Conservation (phyloP, 305 asterid species). For the Fraxinus nigra region DNA sequence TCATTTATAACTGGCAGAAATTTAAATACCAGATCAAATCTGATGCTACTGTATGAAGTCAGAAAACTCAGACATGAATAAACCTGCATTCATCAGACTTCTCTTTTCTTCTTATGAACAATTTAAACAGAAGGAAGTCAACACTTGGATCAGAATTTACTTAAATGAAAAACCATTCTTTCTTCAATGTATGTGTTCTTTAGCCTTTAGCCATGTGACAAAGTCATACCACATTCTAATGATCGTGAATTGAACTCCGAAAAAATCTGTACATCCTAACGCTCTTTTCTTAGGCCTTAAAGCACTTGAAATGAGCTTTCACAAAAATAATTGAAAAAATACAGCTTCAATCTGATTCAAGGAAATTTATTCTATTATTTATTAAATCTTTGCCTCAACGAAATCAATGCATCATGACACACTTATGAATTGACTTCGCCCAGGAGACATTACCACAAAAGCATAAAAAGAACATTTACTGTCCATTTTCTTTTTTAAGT, state of each 20-base stretch:
- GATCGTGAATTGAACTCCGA: neutral
- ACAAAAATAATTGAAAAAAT: neutral
- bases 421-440: neutral
- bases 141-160: neutral
- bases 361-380: neutral
- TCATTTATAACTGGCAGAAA: neutral
- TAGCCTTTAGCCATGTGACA: neutral
- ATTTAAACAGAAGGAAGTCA: neutral
- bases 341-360: neutral
- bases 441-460: neutral
- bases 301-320: neutral
- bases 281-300: neutral
- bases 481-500: neutral
- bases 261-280: neutral
- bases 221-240: neutral
- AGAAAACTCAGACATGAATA: neutral
- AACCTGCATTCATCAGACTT: neutral
- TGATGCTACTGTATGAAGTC: neutral
- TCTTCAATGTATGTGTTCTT: neutral
- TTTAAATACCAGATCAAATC: neutral
- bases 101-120: neutral
- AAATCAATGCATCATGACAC: neutral
- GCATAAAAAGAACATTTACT: neutral
- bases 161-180: neutral
- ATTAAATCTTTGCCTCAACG: neutral